phyloP scores from a whole-genome alignment of 1,284 basidiomycete species.

The Boletellus dicymbophilus region DNA sequence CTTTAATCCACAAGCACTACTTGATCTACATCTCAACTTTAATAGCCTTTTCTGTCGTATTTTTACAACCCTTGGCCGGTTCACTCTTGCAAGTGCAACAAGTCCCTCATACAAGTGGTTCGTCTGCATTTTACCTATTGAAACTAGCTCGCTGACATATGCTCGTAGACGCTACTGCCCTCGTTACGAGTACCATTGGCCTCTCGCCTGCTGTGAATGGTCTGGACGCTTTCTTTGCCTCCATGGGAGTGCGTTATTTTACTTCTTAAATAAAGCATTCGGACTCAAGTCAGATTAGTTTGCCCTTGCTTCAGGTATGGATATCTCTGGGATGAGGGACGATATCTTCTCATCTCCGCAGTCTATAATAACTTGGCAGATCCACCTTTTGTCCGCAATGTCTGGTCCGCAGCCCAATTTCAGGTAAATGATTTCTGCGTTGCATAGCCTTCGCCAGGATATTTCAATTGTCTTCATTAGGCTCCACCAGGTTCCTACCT shows the following conservation, averaged over 20 bases:
- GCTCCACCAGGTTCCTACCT: constrained; percentile 40
- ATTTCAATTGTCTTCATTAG: constrained; percentile 16
- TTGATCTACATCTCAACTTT: constrained; percentile 51
- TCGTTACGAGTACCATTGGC: constrained; percentile 42
- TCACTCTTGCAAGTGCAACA: constrained; percentile 55
- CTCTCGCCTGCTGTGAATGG: constrained; percentile 44
- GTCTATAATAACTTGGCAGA: constrained; percentile 49
- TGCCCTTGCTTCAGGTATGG: constrained; percentile 41
- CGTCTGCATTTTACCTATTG: neutral
- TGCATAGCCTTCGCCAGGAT: neutral
- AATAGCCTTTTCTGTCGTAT: constrained; percentile 41
- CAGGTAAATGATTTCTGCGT: constrained; percentile 32
- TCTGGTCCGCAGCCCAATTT: constrained; percentile 55
- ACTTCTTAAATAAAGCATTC: neutral
- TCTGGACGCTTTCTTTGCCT: constrained; percentile 55
- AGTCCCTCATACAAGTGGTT: constrained; percentile 38
- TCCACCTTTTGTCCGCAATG: constrained; percentile 50
- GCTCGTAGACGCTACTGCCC: constrained; percentile 37
- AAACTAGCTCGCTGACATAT: constrained; percentile 5
- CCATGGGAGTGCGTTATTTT: constrained; percentile 50
- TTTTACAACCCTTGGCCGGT: constrained; percentile 59
- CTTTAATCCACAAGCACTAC: constrained; percentile 49
- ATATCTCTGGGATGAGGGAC: constrained; percentile 6
- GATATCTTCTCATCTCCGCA: constrained; percentile 29
- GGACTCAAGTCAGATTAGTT: constrained; percentile 32